Evolutionary conservation across 345 rosid species (phyloP), one percentile per base, ranked within the genome.

Genomic region (Cardiospermum halicacabum): DNA sequence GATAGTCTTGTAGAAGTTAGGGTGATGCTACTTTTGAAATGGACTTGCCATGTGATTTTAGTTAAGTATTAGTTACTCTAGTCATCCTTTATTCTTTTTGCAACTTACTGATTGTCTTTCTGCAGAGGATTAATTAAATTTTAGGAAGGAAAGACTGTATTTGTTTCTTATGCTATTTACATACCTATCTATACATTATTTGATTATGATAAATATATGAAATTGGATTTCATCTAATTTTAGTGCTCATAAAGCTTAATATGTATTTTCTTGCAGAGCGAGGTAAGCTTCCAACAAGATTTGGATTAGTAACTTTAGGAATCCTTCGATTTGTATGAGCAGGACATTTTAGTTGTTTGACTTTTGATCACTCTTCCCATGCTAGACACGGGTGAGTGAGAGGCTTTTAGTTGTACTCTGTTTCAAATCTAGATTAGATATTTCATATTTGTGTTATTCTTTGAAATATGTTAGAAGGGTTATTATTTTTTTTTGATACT

Each of bases 301-400:
- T 90, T 81, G 98, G 98, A 66, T 93, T 97, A 11, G 97, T 97
- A 72, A 90, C 98, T 67, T 76, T 93, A 69, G 98, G 98, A 57
- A 87, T 93, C 74, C 97, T 93, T 80, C 97, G 16, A 49, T 56
- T 64, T 45, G 24, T 75, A 66, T 72, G 71, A 82, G 77, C 87
- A 93, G 99, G 99, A 93, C 72, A 90, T 93, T 64, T 96, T 89
- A 21, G 95, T 90, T 66, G 95, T 90, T 32, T 97, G 97, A 37
- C 89, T 93, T 68, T 82, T 93, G 58, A 96, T 93, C 78, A 77
- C 90, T 51, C 95, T 93, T 74, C 97, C 97, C 10, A 87, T 93
- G 32, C 81, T 93, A 58, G 97, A 86, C 85, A 74, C 97, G 88
- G 99, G 97, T 90, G 78, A 12, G 54, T 68, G 25, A 28, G 50